Conservation (phyloP, 2,329 filamentous ascomycete genomes). For the Cercospora zeina region DNA sequence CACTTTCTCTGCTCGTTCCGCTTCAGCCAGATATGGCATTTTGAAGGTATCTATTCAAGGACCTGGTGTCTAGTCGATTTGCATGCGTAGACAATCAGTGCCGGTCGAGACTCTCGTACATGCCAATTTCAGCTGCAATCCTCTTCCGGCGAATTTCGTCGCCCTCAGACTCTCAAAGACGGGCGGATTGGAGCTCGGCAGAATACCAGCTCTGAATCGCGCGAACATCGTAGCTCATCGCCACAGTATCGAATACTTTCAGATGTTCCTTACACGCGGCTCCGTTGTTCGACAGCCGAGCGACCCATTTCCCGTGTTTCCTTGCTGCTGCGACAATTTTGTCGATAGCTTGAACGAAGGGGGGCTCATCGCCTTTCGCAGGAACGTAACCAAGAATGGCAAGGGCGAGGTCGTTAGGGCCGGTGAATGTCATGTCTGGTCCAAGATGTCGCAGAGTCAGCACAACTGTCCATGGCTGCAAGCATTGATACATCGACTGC, state of each 20-base stretch:
- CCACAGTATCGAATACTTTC: constrained; percentile 55
- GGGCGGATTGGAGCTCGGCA: background rate
- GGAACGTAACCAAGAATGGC: constrained; percentile 53
- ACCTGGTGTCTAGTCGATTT: no score
- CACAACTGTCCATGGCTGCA: background rate
- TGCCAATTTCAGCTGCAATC: background rate
- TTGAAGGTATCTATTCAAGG: background rate
- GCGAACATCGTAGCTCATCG: constrained; percentile 31
- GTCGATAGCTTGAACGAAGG: constrained; percentile 52
- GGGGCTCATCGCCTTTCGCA: constrained; percentile 45
- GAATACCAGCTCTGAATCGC: constrained; percentile 37
- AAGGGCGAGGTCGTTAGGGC: constrained; percentile 58
- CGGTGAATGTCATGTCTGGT: constrained; percentile 49
- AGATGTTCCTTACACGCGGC: constrained; percentile 50
- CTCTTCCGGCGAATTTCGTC: no score
- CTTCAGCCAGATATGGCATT: background rate
- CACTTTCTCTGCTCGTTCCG: no score
- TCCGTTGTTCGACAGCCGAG: constrained; percentile 53
- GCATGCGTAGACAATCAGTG: no score
- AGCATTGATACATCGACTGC: background rate
- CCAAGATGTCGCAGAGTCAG: background rate
- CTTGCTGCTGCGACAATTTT: constrained; percentile 57
- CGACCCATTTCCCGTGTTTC: constrained; percentile 66
- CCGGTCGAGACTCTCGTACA: background rate
- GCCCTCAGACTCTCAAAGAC: background rate